phyloP scores from a whole-genome alignment of 176 grass and related monocot genomes.

The Coix lacrymajobi region DNA sequence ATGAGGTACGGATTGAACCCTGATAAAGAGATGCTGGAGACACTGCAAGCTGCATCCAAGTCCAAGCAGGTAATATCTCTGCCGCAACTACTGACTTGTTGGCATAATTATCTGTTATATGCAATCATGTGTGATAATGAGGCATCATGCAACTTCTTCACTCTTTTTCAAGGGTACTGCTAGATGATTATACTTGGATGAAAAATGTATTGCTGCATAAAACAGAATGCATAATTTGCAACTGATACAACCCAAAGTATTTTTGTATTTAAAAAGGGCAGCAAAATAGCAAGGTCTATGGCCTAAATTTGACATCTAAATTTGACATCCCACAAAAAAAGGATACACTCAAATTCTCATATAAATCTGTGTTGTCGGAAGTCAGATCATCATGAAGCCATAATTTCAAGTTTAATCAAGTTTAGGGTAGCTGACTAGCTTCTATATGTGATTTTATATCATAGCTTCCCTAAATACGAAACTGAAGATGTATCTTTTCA shows the following conservation, averaged over 20 bases:
- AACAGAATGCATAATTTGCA: background rate
- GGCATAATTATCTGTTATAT: no score
- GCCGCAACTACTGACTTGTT: background rate
- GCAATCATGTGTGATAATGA: no score
- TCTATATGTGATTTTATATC: no score
- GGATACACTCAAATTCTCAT: background rate
- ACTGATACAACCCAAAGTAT: background rate
- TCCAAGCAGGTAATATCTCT: slow-evolving; percentile 45
- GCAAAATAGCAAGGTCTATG: no score
- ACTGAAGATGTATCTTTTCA: no score
- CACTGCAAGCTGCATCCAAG: slow-evolving; percentile 52
- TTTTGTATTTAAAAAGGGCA: no score
- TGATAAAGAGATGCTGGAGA: slow-evolving; percentile 51
- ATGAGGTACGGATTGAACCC: slow-evolving; percentile 53
- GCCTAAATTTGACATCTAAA: no score
- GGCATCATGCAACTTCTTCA: no score
- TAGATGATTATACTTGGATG: no score
- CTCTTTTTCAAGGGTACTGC: no score
- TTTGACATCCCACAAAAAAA: background rate
- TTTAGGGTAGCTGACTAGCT: background rate
- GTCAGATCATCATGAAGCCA: background rate
- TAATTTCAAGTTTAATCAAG: background rate
- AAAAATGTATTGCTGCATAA: no score
- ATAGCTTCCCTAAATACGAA: no score
- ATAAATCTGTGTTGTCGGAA: background rate